Evolutionary conservation across 2,329 filamentous ascomycete genomes (phyloP), one percentile per base, ranked within the genome.

Genomic region (Diaporthe sp.): DNA sequence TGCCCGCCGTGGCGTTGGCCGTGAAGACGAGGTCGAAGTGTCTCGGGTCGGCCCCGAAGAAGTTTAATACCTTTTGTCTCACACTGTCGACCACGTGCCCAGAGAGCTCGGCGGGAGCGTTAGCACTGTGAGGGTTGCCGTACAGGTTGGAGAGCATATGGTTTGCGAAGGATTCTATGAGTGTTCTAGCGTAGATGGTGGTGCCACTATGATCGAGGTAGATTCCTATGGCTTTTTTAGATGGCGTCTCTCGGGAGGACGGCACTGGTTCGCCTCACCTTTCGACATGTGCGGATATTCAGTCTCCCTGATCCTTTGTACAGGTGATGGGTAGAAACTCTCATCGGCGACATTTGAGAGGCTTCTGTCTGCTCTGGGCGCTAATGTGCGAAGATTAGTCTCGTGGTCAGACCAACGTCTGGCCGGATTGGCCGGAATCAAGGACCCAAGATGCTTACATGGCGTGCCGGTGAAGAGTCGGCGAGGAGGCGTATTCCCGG

Each of bases 1-100:
- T 93, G 9, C 92, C 96, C 4, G 96, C 95, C 0, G 96, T 98
- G 28, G 96, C 94, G 83, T 98, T 98, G 49, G 95, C 92, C 37
- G 97, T 95, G 82, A 98, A 93, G 25, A 93, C 85, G 15, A 93
- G 85, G 78, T 92, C 90, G 79, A 90, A 93, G 71, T 92, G 85
- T 51, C 86, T 84, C 2, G 90, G 88, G 78, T 90, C 86, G 25
- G 91, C 91, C 58, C 89, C 88, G 76, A 93, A 88, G 81, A 92
- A 92, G 4, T 82, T 81, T 17, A 93, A 86, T 25, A 90, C 85
- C 74, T 87, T 87, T 74, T 86, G 84, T 20, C 91, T 86, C 10
- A 91, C 85, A 34, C 87, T 85, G 77, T 93, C 90, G 47, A 93
- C 88, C 75, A 88, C 85, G 39, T 89, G 86, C 6, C 90, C 90